Percentiles rank a stretch among this genome's conserved stretches.
Evolutionary conservation across 78 protist genomes (phyloP).

Genomic region (Anaeramoeba ignava): DNA sequence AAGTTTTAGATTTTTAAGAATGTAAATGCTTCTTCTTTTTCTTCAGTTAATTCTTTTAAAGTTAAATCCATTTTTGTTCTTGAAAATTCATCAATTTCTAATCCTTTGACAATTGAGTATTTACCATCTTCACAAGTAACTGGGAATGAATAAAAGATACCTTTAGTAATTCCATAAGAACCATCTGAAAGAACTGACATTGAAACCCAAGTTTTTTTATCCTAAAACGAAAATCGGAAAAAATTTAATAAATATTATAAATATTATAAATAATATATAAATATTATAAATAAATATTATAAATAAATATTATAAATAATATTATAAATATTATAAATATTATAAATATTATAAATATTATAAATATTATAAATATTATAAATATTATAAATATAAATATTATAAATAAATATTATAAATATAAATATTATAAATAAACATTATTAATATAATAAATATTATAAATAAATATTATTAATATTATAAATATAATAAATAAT

Average conservation of each 20-base stretch:
- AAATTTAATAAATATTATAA: neutral
- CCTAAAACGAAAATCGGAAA: neutral
- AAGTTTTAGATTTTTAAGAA: too few species aligned
- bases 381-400: too few species aligned
- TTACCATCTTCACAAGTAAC: neutral
- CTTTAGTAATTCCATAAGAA: neutral
- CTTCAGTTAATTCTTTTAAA: constrained; percentile 46
- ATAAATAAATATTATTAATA: neutral
- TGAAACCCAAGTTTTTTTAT: neutral
- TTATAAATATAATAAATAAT: neutral
- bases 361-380: too few species aligned
- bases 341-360: too few species aligned
- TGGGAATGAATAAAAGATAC: neutral
- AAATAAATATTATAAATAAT: too few species aligned
- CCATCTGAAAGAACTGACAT: neutral
- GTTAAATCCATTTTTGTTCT: constrained; percentile 47
- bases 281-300: too few species aligned
- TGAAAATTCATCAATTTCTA: constrained; percentile 38
- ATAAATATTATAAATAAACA: too few species aligned
- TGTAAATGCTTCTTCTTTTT: constrained; percentile 20
- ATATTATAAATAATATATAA: too few species aligned
- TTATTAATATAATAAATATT: too few species aligned
- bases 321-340: too few species aligned
- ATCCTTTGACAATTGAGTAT: constrained; percentile 19
- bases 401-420: too few species aligned